Percentiles rank a stretch among this genome's conserved stretches.
Conservation (phyloP, 768 basidiomycete species). For the Mycena alexandri region DNA sequence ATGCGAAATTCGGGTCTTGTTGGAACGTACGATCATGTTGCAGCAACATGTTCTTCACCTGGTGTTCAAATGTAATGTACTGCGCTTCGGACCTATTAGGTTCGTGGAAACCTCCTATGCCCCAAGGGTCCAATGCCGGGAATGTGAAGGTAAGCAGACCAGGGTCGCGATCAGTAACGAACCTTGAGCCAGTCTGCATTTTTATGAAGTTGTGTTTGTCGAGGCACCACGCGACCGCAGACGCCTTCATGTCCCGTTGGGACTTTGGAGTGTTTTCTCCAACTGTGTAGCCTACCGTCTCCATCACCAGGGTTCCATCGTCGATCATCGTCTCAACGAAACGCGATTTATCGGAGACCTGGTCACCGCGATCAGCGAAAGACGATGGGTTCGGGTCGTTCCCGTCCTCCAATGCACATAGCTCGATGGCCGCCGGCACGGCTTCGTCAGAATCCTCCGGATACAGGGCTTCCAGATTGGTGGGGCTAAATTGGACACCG, state of each 20-base stretch:
- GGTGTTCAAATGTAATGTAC: too few relatives aligned
- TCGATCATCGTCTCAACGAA: too few relatives aligned
- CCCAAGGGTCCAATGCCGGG: conserved; percentile 1
- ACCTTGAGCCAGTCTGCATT: conserved; percentile 1
- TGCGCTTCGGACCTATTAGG: background rate
- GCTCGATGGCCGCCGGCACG: background rate
- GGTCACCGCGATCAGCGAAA: background rate
- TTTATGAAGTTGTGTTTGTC: conserved; percentile 6
- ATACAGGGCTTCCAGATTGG: background rate
- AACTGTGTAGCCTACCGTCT: background rate
- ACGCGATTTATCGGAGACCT: too few relatives aligned
- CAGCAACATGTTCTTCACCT: too few relatives aligned
- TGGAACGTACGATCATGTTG: too few relatives aligned
- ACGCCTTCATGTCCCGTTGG: background rate
- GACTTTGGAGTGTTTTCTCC: background rate
- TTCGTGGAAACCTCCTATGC: conserved; percentile 1
- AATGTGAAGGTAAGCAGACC: background rate
- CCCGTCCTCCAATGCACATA: background rate
- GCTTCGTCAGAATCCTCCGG: background rate
- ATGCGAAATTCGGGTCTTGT: too few relatives aligned
- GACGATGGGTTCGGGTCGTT: background rate
- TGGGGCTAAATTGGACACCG: background rate
- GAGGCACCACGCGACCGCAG: conserved; percentile 1
- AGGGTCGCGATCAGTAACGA: conserved; percentile 2
- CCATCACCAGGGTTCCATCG: background rate